A percentile compares a stretch with the other conserved stretches of the same genome.
Conservation (phyloP, 805 yeast genomes). For the Metschnikowia picachoensis region DNA sequence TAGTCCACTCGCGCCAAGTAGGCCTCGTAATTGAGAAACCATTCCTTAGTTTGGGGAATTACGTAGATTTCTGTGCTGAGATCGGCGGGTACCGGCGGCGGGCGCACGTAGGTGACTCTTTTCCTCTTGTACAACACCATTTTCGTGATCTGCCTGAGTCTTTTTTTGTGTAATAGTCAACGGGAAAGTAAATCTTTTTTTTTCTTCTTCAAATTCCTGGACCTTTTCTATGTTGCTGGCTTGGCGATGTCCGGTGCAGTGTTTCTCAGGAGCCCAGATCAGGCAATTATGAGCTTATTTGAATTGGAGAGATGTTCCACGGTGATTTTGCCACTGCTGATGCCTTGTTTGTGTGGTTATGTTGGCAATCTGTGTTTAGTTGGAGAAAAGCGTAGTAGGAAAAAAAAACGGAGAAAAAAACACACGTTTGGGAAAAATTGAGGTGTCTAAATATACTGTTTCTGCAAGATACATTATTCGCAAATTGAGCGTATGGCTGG, state of each 20-base stretch:
- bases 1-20: constrained; percentile 71
- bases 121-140: constrained; percentile 78
- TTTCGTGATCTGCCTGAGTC: neutral
- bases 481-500: neutral
- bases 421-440: constrained; percentile 3
- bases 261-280: too few relatives aligned
- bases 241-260: too few relatives aligned
- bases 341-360: neutral
- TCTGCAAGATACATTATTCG: constrained; percentile 6
- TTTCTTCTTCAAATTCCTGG: too few relatives aligned
- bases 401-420: neutral
- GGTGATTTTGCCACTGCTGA: too few relatives aligned
- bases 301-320: neutral
- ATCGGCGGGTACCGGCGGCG: constrained; percentile 55
- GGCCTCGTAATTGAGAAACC: constrained; percentile 75
- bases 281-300: neutral
- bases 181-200: too few relatives aligned
- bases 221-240: too few relatives aligned
- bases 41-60: constrained; percentile 83
- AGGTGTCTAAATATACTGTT: constrained; percentile 9
- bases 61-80: constrained; percentile 66
- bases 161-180: neutral
- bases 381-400: neutral
- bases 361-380: neutral
- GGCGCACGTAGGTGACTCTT: constrained; percentile 56